A percentile compares a stretch with the other conserved stretches of the same genome.
Evolutionary conservation across 495 filamentous ascomycete genomes (phyloP).

Genomic region (Sabuloglossum arenarium): DNA sequence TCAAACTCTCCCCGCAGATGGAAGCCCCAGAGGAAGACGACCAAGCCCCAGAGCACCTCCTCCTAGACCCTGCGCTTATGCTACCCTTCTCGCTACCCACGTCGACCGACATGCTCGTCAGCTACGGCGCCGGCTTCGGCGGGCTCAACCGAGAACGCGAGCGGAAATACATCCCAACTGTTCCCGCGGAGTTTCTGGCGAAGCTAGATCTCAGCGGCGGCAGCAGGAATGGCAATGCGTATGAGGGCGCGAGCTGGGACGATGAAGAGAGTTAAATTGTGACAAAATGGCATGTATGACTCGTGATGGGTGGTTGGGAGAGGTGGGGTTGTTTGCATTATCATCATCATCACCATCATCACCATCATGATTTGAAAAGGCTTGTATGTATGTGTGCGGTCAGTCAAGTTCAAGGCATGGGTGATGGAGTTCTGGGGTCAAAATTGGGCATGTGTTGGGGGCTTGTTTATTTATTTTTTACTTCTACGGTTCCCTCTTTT

Average conservation of each 20-base stretch:
- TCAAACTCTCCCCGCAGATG: constrained; percentile 9
- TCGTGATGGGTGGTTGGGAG: neutral
- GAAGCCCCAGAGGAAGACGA: constrained; percentile 20
- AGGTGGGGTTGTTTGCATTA: too few species aligned
- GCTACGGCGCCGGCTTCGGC: constrained; percentile 84
- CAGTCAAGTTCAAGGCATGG: too few species aligned
- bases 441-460: too few species aligned
- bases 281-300: neutral
- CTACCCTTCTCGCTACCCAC: constrained; percentile 87
- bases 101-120: constrained; percentile 91
- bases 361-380: too few species aligned
- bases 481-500: too few species aligned
- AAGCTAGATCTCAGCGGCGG: constrained; percentile 50
- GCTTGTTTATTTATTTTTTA: too few species aligned
- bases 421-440: too few species aligned
- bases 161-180: constrained; percentile 88
- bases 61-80: constrained; percentile 79
- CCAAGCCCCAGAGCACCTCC: constrained; percentile 32
- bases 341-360: too few species aligned
- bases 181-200: constrained; percentile 80
- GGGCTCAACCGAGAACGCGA: constrained; percentile 81
- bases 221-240: neutral
- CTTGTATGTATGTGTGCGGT: too few species aligned
- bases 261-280: neutral
- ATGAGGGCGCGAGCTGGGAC: neutral